These are phyloP conservation scores for Isoetes taiwanensis DNA, from an alignment of 75 land plant species.

Conservation along the genomic window DNA sequence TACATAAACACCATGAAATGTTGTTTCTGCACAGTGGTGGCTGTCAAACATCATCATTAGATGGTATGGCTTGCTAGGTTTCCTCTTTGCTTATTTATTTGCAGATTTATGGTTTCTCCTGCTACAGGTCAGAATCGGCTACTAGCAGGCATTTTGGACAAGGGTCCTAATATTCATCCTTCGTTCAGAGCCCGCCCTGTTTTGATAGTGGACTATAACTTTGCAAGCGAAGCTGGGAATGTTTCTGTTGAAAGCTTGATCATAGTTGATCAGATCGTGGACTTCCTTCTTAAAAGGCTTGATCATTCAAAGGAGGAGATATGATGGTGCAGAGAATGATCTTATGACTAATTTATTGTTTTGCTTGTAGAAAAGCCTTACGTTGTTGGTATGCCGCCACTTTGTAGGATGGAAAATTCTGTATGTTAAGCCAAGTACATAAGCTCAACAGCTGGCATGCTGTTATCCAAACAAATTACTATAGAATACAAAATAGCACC, in stretches of 20 bases:
- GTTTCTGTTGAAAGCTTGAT: neutral
- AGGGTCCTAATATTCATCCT: neutral
- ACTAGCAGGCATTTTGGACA: neutral
- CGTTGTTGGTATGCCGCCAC: neutral
- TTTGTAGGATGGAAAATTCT: neutral
- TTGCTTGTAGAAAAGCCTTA: neutral
- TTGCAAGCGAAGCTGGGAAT: too few species aligned
- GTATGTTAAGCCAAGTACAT: neutral
- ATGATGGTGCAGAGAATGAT: neutral
- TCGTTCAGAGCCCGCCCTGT: constrained; percentile 10
- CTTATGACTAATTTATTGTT: neutral
- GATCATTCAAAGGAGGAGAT: neutral
- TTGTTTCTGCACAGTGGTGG: constrained; percentile 15
- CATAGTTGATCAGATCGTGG: constrained; percentile 5
- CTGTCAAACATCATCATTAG: neutral
- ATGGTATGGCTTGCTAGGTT: neutral
- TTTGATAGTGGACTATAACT: constrained; percentile 6
- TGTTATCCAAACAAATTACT: too few species aligned
- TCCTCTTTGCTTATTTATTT: neutral
- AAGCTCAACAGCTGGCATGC: too few species aligned
- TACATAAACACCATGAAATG: constrained; percentile 14
- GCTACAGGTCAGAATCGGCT: neutral
- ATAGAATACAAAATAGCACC: too few species aligned
- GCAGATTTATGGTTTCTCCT: neutral
- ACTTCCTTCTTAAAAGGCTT: neutral